phyloP scores from a whole-genome alignment of 2,329 filamentous ascomycete genomes.

The Falciphora oryzae region DNA sequence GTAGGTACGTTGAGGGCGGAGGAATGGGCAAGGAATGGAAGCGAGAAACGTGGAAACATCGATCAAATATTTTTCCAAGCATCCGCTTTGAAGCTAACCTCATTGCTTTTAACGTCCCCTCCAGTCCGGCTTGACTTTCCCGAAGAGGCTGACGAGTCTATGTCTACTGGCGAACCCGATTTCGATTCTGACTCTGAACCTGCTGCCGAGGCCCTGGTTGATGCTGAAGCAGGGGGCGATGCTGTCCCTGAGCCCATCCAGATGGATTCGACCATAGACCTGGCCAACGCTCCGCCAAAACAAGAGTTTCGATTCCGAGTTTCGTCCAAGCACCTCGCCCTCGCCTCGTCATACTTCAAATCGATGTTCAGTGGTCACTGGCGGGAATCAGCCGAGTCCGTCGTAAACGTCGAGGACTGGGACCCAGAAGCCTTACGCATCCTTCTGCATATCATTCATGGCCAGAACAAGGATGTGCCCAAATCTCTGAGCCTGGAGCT shows the following conservation, averaged over 20 bases:
- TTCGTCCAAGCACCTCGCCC: background rate
- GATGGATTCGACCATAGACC: background rate
- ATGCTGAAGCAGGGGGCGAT: background rate
- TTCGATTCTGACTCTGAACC: too few relatives aligned
- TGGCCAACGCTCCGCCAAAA: background rate
- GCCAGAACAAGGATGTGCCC: constrained; percentile 20
- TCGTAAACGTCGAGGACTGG: constrained; percentile 16
- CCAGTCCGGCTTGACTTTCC: too few relatives aligned
- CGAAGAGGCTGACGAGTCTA: too few relatives aligned
- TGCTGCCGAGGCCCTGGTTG: background rate
- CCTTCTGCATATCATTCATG: constrained; percentile 25
- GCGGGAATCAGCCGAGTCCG: constrained; percentile 6
- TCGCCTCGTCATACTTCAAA: constrained; percentile 3
- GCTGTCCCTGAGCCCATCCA: background rate
- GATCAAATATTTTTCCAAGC: too few relatives aligned
- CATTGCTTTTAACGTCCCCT: too few relatives aligned
- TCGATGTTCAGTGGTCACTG: background rate
- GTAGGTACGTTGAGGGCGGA: too few relatives aligned
- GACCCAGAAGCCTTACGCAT: constrained; percentile 23
- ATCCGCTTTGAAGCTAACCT: too few relatives aligned
- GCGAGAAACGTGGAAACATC: too few relatives aligned
- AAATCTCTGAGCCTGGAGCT: constrained; percentile 17
- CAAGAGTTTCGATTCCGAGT: constrained; percentile 4
- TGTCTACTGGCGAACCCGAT: too few relatives aligned
- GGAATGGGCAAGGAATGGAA: too few relatives aligned